Percentiles rank a stretch among this genome's conserved stretches.
Conservation (phyloP, 495 filamentous ascomycete genomes). For the Cladorrhinum samala region DNA sequence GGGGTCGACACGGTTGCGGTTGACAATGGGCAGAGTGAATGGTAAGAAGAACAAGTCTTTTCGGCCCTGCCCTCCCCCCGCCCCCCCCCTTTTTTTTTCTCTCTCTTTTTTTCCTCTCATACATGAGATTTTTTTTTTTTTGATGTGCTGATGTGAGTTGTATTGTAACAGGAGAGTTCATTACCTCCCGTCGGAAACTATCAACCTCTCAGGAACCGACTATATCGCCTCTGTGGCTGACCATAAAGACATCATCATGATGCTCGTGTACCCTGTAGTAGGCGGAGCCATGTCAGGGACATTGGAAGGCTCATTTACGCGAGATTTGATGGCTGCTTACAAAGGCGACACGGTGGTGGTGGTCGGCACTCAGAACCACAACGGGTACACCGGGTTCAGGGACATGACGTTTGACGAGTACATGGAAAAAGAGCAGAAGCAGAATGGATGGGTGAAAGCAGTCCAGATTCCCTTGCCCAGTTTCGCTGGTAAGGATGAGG, state of each 20-base stretch:
- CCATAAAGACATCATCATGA: slow-evolving; percentile 34
- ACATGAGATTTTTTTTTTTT: too few relatives aligned
- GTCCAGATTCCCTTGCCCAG: slow-evolving; percentile 46
- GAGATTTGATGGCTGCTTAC: slow-evolving; percentile 45
- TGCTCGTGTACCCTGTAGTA: slow-evolving; percentile 58
- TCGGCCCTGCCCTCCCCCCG: background rate
- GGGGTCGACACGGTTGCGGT: background rate
- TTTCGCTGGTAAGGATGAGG: slow-evolving; percentile 53
- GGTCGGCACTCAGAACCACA: slow-evolving; percentile 58
- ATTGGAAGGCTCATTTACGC: slow-evolving; percentile 43
- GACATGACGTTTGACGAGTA: slow-evolving; percentile 50
- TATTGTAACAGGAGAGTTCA: background rate
- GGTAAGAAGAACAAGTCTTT: background rate
- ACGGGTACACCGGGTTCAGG: slow-evolving; percentile 57
- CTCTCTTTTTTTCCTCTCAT: too few relatives aligned
- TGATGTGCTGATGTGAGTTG: background rate
- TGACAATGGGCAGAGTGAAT: slow-evolving; percentile 1
- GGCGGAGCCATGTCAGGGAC: slow-evolving; percentile 33
- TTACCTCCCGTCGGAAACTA: background rate
- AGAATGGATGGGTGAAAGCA: slow-evolving; percentile 30
- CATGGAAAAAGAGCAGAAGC: slow-evolving; percentile 40
- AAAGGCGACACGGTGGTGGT: slow-evolving; percentile 52
- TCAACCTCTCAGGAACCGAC: background rate
- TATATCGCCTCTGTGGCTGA: background rate
- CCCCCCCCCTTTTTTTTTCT: background rate